Base-by-base conservation (phyloP, 768 basidiomycete species). In the Fomitopsis serialis region DNA sequence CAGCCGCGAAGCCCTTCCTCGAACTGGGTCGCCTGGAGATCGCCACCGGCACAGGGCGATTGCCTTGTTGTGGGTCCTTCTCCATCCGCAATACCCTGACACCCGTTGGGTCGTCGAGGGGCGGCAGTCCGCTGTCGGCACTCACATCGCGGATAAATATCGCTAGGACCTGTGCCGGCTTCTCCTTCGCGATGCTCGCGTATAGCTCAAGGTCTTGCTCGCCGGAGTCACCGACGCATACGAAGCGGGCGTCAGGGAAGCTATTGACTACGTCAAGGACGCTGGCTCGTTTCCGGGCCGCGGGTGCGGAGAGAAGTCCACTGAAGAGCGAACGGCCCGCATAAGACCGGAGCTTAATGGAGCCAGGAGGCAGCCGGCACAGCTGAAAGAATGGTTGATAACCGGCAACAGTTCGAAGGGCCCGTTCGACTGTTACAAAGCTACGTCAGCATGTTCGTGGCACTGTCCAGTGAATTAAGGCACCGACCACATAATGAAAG, bases 121-220 rank as follows among this genome's bases (percentile, higher is more conserved):
- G 68, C 2, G 44, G 45, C n/a, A 72, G 68, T 15, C 61, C 70
- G 12, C 53, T 54, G 24, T 59, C 67, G 58, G 42, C 75, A 24
- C 72, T 72, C 13, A 85, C 89, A 61, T 96, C 89, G 21, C 96
- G 80, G 42, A 98, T 82, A 69, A 92, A 91, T 34, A 98, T 81
- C 2, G 76, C 92, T 3, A 85, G 70, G 35, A 98, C 77, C 62
- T 90, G 89, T 3, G 72, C 58, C 0, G 87, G 82, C 11, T 83
- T 74, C 52, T 90, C 84, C 17, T 72, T 67, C 0, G 96, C 92
- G 17, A 96, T 64, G 2, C 82, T 74, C 13, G 85, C 75, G 66
- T 98, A 98, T 1, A 98, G 75, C 67, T 98, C 94, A 42, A 98
- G 71, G 69, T 98, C 96, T 60, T 97, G 95, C 65, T 98, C 96